Percentiles rank a stretch among this genome's conserved stretches.
These are phyloP conservation scores for Bruguiera gymnorhiza DNA, from an alignment of 345 rosid genomes.

Conservation along the genomic window DNA sequence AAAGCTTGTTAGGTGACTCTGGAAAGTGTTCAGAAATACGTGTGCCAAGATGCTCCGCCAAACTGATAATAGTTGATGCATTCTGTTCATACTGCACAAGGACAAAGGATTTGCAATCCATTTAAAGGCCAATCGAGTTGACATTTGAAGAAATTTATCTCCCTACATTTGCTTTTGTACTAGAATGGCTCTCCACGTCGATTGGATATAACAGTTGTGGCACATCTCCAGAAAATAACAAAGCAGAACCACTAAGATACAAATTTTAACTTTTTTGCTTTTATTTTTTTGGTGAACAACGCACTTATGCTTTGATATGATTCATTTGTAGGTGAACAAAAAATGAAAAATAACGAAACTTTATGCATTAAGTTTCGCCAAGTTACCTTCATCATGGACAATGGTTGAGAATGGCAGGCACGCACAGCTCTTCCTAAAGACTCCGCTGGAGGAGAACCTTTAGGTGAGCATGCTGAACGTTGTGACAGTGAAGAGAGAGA, in stretches of 20 bases:
- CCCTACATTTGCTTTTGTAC: neutral
- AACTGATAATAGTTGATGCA: constrained; percentile 65
- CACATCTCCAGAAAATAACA: too few relatives aligned
- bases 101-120: constrained; percentile 15
- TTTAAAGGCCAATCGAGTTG: neutral
- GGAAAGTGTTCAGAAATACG: constrained; percentile 85
- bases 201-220: neutral
- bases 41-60: constrained; percentile 95
- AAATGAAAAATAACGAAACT: neutral
- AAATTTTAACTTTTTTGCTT: too few relatives aligned
- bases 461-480: constrained; percentile 45
- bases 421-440: constrained; percentile 54
- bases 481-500: constrained; percentile 83
- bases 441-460: constrained; percentile 51
- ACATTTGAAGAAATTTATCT: neutral
- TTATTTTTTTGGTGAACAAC: too few relatives aligned
- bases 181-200: neutral
- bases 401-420: constrained; percentile 79
- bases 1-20: constrained; percentile 82
- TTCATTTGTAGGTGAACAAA: neutral
- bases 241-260: too few relatives aligned
- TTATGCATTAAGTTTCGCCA: neutral
- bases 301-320: too few relatives aligned
- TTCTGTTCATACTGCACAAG: constrained; percentile 65
- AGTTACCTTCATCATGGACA: constrained; percentile 72